Evolutionary conservation across 768 basidiomycete species (phyloP).

Genomic region (Tephrocybe sp.): DNA sequence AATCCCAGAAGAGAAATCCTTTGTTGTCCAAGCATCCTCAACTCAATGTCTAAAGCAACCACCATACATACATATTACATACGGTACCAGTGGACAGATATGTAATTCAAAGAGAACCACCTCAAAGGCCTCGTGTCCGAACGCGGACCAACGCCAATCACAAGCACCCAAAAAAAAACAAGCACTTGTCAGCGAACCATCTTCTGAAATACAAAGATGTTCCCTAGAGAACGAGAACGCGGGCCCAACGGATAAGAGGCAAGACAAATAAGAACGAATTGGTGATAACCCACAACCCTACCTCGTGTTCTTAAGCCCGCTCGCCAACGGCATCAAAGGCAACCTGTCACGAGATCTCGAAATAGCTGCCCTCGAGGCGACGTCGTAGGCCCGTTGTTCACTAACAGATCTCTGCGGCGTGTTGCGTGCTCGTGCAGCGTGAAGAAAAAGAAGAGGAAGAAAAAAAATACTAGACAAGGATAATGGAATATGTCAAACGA

Average conservation of each 20-base stretch:
- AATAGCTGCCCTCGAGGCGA: slow-evolving; percentile 11
- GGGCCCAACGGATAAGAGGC: neutral
- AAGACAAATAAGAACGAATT: neutral
- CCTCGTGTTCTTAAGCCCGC: slow-evolving; percentile 1
- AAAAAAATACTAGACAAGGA: neutral
- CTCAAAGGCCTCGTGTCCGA: neutral
- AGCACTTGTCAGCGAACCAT: too few relatives aligned
- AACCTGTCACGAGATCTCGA: slow-evolving; percentile 6
- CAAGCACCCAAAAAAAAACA: too few relatives aligned
- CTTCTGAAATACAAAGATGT: neutral
- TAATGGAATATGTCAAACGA: neutral
- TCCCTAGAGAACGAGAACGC: slow-evolving; percentile 6
- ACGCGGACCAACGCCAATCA: neutral
- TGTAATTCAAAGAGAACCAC: neutral
- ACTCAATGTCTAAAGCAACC: too few relatives aligned
- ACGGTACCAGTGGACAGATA: too few relatives aligned
- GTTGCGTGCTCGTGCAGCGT: too few relatives aligned
- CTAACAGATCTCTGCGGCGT: neutral
- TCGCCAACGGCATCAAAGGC: slow-evolving; percentile 3
- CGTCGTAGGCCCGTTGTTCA: neutral
- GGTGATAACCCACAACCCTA: slow-evolving; percentile 12
- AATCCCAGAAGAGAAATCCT: neutral
- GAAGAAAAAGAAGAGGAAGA: neutral
- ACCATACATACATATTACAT: too few relatives aligned
- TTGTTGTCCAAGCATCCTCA: neutral